phyloP scores from a whole-genome alignment of 805 yeast species.

The Huiozyma sinensis region DNA sequence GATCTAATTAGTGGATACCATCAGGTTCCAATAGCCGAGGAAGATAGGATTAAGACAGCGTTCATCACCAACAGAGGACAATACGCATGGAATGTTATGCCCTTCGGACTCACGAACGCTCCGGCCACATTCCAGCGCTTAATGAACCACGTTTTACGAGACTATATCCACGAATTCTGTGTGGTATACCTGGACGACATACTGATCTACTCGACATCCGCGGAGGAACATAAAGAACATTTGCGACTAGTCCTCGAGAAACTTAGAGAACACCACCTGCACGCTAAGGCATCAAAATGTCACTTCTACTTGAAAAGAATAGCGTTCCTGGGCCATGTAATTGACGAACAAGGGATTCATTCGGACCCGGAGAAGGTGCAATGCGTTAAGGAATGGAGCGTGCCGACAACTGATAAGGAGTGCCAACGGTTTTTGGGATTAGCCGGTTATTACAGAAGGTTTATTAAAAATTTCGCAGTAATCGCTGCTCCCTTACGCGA shows the following conservation, averaged over 20 bases:
- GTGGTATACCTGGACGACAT: constrained; percentile 12
- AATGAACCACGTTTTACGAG: constrained; percentile 13
- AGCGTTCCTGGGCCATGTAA: constrained; percentile 2
- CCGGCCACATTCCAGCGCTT: constrained; percentile 11
- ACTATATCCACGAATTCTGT: constrained; percentile 2
- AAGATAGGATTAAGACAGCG: constrained; percentile 5
- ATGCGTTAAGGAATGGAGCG: constrained; percentile 1
- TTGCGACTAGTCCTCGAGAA: constrained; percentile 5
- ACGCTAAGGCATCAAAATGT: background rate
- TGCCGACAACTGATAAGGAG: constrained; percentile 4
- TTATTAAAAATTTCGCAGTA: constrained; percentile 8
- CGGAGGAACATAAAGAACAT: constrained; percentile 10
- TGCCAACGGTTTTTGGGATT: constrained; percentile 12
- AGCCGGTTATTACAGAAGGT: constrained; percentile 10
- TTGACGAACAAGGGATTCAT: background rate
- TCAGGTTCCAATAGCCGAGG: constrained; percentile 5
- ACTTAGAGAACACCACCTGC: background rate
- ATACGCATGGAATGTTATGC: constrained; percentile 11
- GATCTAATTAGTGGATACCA: constrained; percentile 9
- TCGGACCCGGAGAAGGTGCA: background rate
- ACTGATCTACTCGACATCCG: constrained; percentile 3
- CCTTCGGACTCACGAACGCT: constrained; percentile 2
- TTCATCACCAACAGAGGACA: constrained; percentile 9
- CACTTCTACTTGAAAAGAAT: background rate
- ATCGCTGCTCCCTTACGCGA: constrained; percentile 6